A percentile compares a stretch with the other conserved stretches of the same genome.
These are phyloP conservation scores for Xylariaceae sp. DNA, from an alignment of 2,329 filamentous ascomycete genomes.

Conservation along the genomic window DNA sequence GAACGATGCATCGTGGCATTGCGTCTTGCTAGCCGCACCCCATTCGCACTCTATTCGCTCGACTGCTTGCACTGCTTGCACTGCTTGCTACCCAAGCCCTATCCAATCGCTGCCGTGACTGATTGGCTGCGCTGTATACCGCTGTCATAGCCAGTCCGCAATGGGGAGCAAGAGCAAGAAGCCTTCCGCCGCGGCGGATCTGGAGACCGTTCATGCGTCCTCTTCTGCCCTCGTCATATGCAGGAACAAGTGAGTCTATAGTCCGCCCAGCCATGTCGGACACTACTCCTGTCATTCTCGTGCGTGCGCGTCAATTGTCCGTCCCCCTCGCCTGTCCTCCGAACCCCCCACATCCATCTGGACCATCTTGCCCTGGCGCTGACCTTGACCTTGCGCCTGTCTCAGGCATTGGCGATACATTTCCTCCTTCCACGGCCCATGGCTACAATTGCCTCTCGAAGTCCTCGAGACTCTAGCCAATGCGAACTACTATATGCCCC, in stretches of 20 bases:
- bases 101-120: no score
- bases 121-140: background rate
- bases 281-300: background rate
- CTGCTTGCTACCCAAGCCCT: no score
- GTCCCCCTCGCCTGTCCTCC: background rate
- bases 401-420: slow-evolving; percentile 80
- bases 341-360: slow-evolving; percentile 6
- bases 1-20: no score
- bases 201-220: slow-evolving; percentile 26
- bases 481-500: slow-evolving; percentile 74
- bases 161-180: slow-evolving; percentile 53
- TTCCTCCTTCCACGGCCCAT: slow-evolving; percentile 78
- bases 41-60: no score
- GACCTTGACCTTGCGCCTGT: slow-evolving; percentile 5
- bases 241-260: slow-evolving; percentile 62
- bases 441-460: slow-evolving; percentile 76
- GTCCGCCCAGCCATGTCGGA: background rate
- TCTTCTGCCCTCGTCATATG: slow-evolving; percentile 58
- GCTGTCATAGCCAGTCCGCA: slow-evolving; percentile 16
- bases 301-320: background rate
- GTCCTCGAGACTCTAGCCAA: slow-evolving; percentile 76
- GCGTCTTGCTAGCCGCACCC: no score
- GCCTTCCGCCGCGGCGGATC: slow-evolving; percentile 19
- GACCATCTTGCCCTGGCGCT: background rate
- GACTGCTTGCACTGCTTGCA: no score